Conservation (phyloP, 768 basidiomycete genomes). For the Saitozyma podzolica region DNA sequence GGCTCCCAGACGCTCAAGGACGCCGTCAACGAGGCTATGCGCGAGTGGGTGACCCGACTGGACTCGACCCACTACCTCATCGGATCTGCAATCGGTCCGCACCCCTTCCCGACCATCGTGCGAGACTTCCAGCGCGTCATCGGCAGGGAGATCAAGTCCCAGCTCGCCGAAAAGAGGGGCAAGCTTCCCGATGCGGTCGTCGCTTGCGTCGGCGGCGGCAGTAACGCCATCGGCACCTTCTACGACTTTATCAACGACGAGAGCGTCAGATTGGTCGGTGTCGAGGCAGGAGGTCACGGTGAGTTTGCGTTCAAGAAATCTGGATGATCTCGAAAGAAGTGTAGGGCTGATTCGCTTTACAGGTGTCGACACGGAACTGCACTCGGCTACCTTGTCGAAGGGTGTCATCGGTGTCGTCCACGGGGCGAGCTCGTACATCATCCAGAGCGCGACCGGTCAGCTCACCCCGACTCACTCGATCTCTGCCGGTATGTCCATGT, state of each 20-base stretch:
- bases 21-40: conserved; percentile 96
- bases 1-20: conserved; percentile 96
- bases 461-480: conserved; percentile 97
- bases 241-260: conserved; percentile 92
- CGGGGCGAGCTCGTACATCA: conserved; percentile 87
- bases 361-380: conserved; percentile 60
- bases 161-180: conserved; percentile 68
- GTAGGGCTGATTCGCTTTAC: not conserved
- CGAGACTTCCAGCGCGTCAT: conserved; percentile 97
- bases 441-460: conserved; percentile 85
- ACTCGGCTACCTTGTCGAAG: conserved; percentile 75
- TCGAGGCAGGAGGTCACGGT: conserved; percentile 98
- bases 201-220: conserved; percentile 96
- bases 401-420: conserved; percentile 93
- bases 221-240: conserved; percentile 97
- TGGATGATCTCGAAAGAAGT: not conserved
- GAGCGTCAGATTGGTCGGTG: conserved; percentile 80
- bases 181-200: conserved; percentile 93
- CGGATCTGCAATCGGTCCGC: conserved; percentile 94
- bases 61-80: conserved; percentile 93
- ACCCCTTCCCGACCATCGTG: conserved; percentile 98
- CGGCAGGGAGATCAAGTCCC: conserved; percentile 87
- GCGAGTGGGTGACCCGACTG: conserved; percentile 98
- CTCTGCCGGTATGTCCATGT: conserved; percentile 59
- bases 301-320: conserved; percentile 16